Conservation (phyloP, 305 asterid genomes). For the Ajuga reptans region DNA sequence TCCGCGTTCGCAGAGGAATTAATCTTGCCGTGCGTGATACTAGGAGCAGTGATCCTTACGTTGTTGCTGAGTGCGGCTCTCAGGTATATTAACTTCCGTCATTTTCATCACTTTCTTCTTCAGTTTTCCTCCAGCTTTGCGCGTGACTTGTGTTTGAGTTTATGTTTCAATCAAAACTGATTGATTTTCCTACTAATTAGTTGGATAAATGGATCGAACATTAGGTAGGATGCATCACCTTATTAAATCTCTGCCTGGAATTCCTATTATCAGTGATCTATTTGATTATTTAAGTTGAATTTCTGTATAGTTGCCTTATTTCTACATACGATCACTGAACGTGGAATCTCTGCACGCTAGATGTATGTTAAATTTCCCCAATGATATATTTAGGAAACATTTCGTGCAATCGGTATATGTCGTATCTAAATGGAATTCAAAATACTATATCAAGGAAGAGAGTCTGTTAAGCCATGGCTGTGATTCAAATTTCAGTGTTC, state of each 20-base stretch:
- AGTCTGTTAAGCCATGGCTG: no score
- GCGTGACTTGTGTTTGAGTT: not conserved
- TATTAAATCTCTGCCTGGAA: no score
- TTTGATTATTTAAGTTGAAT: not conserved
- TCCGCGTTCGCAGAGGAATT: conserved; percentile 44
- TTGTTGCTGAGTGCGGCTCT: conserved; percentile 33
- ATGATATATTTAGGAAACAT: not conserved
- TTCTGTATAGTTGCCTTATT: not conserved
- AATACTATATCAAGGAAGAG: no score
- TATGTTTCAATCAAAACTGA: not conserved
- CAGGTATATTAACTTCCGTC: conserved; percentile 30
- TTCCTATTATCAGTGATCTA: no score
- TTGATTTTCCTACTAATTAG: no score
- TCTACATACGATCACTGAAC: no score
- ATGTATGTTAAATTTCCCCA: not conserved
- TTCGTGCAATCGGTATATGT: not conserved
- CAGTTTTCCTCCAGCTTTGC: not conserved
- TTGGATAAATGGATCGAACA: no score
- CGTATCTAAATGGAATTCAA: no score
- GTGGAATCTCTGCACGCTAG: not conserved
- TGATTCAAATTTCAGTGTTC: not conserved
- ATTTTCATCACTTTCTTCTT: not conserved
- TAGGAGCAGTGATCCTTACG: conserved; percentile 58
- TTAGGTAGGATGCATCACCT: no score
- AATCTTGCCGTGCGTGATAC: conserved; percentile 60